Conservation (phyloP, 495 filamentous ascomycete species). For the Collariella sp. region DNA sequence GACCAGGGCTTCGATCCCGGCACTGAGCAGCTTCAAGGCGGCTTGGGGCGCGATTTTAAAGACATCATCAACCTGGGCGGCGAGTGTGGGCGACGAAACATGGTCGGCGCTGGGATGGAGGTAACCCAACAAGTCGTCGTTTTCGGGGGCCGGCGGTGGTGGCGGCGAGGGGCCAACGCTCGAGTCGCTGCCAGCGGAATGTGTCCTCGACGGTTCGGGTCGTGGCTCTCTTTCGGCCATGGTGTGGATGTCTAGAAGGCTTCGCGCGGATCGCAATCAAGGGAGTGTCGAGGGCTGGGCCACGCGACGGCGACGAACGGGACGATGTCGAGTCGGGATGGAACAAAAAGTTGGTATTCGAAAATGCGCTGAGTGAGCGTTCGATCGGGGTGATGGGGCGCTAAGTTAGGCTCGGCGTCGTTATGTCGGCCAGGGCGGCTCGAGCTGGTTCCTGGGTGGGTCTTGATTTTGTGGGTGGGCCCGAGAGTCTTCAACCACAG, state of each 20-base stretch:
- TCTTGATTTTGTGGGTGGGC: constrained; percentile 12
- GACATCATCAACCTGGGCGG: constrained; percentile 45
- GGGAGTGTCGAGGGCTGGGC: not conserved
- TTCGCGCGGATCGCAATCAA: not conserved
- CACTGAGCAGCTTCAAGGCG: constrained; percentile 71
- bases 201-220: constrained; percentile 4
- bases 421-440: constrained; percentile 22
- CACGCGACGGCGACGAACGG: too few relatives aligned
- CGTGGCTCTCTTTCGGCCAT: constrained; percentile 10
- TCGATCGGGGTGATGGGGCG: not conserved
- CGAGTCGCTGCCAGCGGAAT: constrained; percentile 11
- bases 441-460: constrained; percentile 19
- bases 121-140: constrained; percentile 36
- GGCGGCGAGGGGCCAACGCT: constrained; percentile 30
- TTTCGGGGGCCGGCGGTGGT: constrained; percentile 41
- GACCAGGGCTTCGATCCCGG: constrained; percentile 64
- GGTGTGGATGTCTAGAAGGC: too few relatives aligned
- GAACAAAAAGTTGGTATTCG: not conserved
- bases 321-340: not conserved
- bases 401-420: not conserved
- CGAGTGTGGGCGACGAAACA: constrained; percentile 24
- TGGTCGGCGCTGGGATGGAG: constrained; percentile 13
- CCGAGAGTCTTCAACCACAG: too few relatives aligned
- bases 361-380: not conserved
- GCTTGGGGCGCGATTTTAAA: constrained; percentile 62